These are phyloP conservation scores for Allium sativum DNA, from an alignment of 106 monocot genomes.

Conservation along the genomic window DNA sequence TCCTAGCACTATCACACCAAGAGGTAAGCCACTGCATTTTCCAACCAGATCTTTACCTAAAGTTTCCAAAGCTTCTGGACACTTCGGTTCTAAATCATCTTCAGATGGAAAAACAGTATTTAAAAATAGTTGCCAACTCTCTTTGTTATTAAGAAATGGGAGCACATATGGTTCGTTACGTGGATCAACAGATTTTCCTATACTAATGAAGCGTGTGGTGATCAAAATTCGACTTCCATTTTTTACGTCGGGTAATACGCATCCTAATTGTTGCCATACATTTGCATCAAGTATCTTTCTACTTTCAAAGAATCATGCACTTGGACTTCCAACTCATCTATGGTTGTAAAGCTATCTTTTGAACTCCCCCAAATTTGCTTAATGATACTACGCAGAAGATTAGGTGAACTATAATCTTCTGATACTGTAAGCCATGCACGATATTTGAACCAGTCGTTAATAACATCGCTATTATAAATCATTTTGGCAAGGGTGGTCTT, in stretches of 20 bases:
- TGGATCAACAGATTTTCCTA: slow-evolving; percentile 11
- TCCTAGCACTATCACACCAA: slow-evolving; percentile 34
- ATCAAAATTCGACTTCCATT: slow-evolving; percentile 17
- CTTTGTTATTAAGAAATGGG: too few relatives aligned
- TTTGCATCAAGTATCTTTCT: slow-evolving; percentile 7
- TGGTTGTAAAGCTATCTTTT: not conserved
- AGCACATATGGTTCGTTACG: too few relatives aligned
- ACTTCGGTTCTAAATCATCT: not conserved
- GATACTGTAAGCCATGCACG: slow-evolving; percentile 10
- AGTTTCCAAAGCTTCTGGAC: slow-evolving; percentile 13
- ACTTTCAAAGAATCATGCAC: not conserved
- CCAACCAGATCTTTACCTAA: slow-evolving; percentile 15
- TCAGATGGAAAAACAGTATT: slow-evolving; percentile 22
- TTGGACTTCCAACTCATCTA: not conserved
- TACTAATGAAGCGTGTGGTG: slow-evolving; percentile 8
- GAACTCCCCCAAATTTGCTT: not conserved
- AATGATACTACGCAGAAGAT: slow-evolving; percentile 5
- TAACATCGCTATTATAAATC: slow-evolving; percentile 2
- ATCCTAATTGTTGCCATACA: slow-evolving; percentile 4
- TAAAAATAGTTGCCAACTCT: slow-evolving; percentile 27
- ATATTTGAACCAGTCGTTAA: not conserved
- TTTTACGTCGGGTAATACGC: slow-evolving; percentile 4
- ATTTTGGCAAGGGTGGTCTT: slow-evolving; percentile 7
- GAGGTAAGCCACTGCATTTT: slow-evolving; percentile 45
- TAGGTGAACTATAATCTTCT: not conserved